phyloP scores from a whole-genome alignment of 352 stramenopile genomes.

The Phytophthora tubulina region DNA sequence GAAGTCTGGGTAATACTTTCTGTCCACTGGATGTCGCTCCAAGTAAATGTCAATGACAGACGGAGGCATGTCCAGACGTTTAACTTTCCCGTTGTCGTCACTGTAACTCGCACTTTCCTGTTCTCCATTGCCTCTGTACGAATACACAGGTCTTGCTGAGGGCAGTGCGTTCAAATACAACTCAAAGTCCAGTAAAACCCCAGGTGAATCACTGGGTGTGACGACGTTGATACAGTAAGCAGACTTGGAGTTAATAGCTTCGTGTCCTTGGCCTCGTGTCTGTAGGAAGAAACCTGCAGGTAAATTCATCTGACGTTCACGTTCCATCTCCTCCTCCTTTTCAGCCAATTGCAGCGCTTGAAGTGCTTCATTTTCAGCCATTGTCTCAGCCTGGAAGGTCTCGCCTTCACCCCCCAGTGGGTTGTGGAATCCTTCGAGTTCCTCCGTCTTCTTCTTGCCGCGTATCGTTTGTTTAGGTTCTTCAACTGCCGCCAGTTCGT shows the following conservation, averaged over 20 bases:
- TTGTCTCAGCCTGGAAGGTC: slow-evolving; percentile 31
- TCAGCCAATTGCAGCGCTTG: slow-evolving; percentile 13
- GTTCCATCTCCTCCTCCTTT: slow-evolving; percentile 30
- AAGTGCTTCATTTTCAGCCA: slow-evolving; percentile 24
- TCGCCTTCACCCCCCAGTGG: slow-evolving; percentile 18
- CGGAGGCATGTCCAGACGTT: slow-evolving; percentile 58
- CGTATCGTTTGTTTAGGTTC: slow-evolving; percentile 37
- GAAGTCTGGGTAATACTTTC: slow-evolving; percentile 74
- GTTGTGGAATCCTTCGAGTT: slow-evolving; percentile 27
- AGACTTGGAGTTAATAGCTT: slow-evolving; percentile 62
- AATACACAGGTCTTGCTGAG: slow-evolving; percentile 69
- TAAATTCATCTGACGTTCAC: slow-evolving; percentile 43
- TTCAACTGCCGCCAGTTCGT: slow-evolving; percentile 37
- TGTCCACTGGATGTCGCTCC: slow-evolving; percentile 75
- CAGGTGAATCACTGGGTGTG: slow-evolving; percentile 63
- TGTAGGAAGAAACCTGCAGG: slow-evolving; percentile 77
- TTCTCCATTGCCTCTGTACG: slow-evolving; percentile 47
- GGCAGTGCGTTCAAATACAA: slow-evolving; percentile 78
- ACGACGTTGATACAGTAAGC: slow-evolving; percentile 87
- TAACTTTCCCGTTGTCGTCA: slow-evolving; percentile 7
- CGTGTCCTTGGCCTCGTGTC: slow-evolving; percentile 74
- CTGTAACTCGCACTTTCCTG: slow-evolving; percentile 32
- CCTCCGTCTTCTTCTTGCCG: slow-evolving; percentile 18
- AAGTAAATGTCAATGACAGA: slow-evolving; percentile 88
- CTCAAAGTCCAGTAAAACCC: slow-evolving; percentile 75